Percentiles rank a stretch among this genome's conserved stretches.
These are phyloP conservation scores for Plantago elongata DNA, from an alignment of 257 asterid species.

Conservation along the genomic window DNA sequence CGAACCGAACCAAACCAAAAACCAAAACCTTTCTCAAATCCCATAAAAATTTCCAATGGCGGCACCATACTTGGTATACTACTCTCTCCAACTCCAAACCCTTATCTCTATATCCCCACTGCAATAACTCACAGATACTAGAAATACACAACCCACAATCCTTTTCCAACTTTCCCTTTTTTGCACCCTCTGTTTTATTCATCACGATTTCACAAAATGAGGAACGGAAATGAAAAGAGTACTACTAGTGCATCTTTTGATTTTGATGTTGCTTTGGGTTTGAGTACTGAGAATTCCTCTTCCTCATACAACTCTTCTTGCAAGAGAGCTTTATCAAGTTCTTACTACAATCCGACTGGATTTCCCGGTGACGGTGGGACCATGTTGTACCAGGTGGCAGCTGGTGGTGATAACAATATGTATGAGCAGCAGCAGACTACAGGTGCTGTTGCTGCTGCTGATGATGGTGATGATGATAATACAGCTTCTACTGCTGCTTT, in stretches of 20 bases:
- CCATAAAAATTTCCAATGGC: constrained; percentile 22
- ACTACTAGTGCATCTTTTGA: constrained; percentile 20
- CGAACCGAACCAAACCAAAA: neutral
- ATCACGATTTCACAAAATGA: constrained; percentile 11
- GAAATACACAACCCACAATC: neutral
- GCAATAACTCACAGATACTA: neutral
- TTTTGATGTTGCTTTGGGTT: constrained; percentile 42
- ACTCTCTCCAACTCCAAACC: neutral
- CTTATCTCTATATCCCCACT: constrained; percentile 13
- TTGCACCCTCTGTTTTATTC: neutral
- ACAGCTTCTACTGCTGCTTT: constrained; percentile 7
- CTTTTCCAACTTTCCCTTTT: too few species aligned
- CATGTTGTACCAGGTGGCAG: constrained; percentile 21
- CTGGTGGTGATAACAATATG: constrained; percentile 14
- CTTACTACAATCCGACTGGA: constrained; percentile 1
- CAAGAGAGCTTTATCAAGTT: constrained; percentile 15
- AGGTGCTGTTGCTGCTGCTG: constrained; percentile 8
- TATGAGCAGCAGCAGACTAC: constrained; percentile 13
- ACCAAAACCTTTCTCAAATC: neutral
- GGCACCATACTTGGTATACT: constrained; percentile 25
- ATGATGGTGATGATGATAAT: neutral
- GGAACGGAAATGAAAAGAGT: constrained; percentile 23
- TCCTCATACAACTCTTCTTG: neutral
- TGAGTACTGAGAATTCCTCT: constrained; percentile 36
- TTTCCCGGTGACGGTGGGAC: constrained; percentile 28